phyloP scores from a whole-genome alignment of 2,329 filamentous ascomycete genomes.

The Didymella keratinophila region DNA sequence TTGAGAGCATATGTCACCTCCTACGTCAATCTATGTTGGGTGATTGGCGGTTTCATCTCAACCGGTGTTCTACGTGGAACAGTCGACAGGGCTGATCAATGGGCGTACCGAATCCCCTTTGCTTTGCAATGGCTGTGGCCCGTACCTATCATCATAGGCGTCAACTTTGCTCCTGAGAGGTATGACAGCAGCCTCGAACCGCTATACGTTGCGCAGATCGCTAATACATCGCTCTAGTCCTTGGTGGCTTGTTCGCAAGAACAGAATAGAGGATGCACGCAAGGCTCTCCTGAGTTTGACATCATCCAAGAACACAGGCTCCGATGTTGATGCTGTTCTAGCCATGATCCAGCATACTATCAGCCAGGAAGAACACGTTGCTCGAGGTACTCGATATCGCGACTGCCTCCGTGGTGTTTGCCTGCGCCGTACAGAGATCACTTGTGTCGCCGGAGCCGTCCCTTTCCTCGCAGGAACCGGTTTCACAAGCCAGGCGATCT shows the following conservation, averaged over 20 bases:
- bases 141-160: slow-evolving; percentile 66
- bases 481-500: slow-evolving; percentile 46
- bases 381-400: slow-evolving; percentile 69
- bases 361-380: slow-evolving; percentile 73
- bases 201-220: slow-evolving; percentile 56
- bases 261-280: slow-evolving; percentile 9
- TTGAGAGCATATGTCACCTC: background rate
- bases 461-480: slow-evolving; percentile 44
- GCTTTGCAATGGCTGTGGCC: slow-evolving; percentile 79
- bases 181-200: slow-evolving; percentile 57
- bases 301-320: slow-evolving; percentile 53
- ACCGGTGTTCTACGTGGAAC: slow-evolving; percentile 73
- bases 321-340: slow-evolving; percentile 47
- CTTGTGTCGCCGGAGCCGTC: slow-evolving; percentile 58
- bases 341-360: slow-evolving; percentile 87
- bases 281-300: slow-evolving; percentile 8
- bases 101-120: slow-evolving; percentile 70
- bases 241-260: slow-evolving; percentile 16
- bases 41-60: slow-evolving; percentile 65
- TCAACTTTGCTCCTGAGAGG: slow-evolving; percentile 75
- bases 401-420: slow-evolving; percentile 84
- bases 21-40: background rate
- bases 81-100: slow-evolving; percentile 65
- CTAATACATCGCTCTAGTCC: background rate
- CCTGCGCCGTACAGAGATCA: slow-evolving; percentile 77